These are phyloP conservation scores for Tephrocybe rancida DNA, from an alignment of 768 basidiomycete genomes.

Conservation along the genomic window DNA sequence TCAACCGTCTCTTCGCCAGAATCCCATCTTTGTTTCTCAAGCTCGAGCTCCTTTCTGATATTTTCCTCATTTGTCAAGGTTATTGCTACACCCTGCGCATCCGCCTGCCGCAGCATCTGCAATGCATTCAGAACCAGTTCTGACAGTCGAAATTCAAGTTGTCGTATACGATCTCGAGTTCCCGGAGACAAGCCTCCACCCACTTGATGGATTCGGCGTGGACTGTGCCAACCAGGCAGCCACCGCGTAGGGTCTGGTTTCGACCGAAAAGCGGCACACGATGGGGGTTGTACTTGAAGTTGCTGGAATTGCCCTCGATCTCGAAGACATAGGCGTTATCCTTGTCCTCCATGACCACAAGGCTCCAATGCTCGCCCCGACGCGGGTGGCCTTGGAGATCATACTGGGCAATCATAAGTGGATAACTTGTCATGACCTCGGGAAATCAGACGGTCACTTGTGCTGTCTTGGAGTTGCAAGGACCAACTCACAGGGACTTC, in stretches of 20 bases:
- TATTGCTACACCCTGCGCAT: conserved; percentile 15
- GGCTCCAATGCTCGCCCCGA: conserved; percentile 26
- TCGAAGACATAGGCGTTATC: conserved; percentile 19
- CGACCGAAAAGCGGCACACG: conserved; percentile 7
- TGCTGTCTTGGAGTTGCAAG: too few relatives aligned
- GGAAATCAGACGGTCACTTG: too few relatives aligned
- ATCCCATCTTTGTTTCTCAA: conserved; percentile 22
- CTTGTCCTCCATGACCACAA: conserved; percentile 18
- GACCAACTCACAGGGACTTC: too few relatives aligned
- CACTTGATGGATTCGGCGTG: conserved; percentile 15
- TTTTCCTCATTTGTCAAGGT: conserved; percentile 10
- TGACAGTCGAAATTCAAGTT: conserved; percentile 25
- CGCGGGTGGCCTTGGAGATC: conserved; percentile 19
- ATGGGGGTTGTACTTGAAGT: conserved; percentile 16
- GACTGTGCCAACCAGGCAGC: conserved; percentile 24
- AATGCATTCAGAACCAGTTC: conserved; percentile 26
- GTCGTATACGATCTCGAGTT: conserved; percentile 18
- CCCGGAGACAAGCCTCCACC: conserved; percentile 18
- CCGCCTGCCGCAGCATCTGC: conserved; percentile 14
- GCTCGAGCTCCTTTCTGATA: conserved; percentile 8
- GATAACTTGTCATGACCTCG: conserved; percentile 10
- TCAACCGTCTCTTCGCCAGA: conserved; percentile 22
- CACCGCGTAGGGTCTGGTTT: conserved; percentile 19
- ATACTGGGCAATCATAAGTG: conserved; percentile 25
- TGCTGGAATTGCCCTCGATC: conserved; percentile 23